phyloP scores from a whole-genome alignment of 164 flowering plant genomes.

The Vitis riparia region DNA sequence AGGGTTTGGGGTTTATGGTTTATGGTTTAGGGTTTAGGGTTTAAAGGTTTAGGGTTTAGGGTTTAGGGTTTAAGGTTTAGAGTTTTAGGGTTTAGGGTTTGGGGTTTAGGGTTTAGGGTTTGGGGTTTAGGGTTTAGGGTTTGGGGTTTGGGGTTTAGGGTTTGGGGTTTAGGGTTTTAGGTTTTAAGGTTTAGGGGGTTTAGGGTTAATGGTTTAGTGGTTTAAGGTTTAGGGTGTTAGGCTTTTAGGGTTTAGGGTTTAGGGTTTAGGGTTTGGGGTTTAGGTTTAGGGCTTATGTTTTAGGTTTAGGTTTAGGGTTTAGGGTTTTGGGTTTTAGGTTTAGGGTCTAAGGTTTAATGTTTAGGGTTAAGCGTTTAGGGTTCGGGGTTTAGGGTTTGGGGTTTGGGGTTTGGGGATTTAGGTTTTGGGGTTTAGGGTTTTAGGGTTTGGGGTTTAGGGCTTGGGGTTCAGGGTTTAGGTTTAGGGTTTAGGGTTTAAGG shows the following conservation, averaged over 20 bases:
- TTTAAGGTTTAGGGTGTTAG: constrained; percentile 20
- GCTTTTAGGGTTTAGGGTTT: constrained; percentile 27
- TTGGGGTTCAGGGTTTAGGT: constrained; percentile 18
- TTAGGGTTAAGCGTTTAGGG: constrained; percentile 20
- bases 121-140: constrained; percentile 17
- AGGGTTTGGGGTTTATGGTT: neutral
- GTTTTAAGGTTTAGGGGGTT: constrained; percentile 20
- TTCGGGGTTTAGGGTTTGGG: constrained; percentile 26
- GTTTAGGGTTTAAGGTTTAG: constrained; percentile 10
- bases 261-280: constrained; percentile 18
- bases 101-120: constrained; percentile 18
- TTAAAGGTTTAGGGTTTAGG: neutral
- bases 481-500: constrained; percentile 22
- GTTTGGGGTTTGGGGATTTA: constrained; percentile 19
- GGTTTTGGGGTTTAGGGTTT: constrained; percentile 24
- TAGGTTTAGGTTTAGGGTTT: constrained; percentile 25
- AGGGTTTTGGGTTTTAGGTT: too few relatives aligned
- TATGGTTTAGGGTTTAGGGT: constrained; percentile 13
- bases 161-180: constrained; percentile 18
- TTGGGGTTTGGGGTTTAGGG: constrained; percentile 16
- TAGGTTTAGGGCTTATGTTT: constrained; percentile 25
- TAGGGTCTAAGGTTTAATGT: constrained; percentile 23
- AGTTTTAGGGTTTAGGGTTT: constrained; percentile 12
- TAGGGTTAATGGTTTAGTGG: constrained; percentile 18
- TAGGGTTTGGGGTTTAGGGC: constrained; percentile 22